Evolutionary conservation across 2,329 filamentous ascomycete genomes (phyloP).

Genomic region (Pleurostoma richardsiae): DNA sequence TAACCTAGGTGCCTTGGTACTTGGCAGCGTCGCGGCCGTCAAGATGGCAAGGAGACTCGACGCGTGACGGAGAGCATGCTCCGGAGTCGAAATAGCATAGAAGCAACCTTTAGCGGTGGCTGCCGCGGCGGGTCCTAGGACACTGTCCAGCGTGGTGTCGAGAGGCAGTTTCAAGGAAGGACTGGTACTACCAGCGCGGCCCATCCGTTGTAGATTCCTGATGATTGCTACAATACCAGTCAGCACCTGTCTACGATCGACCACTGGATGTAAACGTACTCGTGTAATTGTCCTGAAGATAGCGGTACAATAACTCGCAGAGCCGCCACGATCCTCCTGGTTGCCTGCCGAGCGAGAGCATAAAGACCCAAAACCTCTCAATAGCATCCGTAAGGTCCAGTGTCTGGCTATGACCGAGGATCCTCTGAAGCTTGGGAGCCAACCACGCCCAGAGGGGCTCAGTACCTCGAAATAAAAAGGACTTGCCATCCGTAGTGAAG

Average conservation of each 20-base stretch:
- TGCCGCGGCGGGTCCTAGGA: constrained; percentile 12
- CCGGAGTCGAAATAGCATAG: constrained; percentile 31
- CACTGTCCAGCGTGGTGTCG: no score
- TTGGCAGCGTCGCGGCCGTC: constrained; percentile 29
- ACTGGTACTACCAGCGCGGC: no score
- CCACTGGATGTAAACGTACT: constrained; percentile 28
- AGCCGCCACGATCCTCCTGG: constrained; percentile 43
- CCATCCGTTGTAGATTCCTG: background rate
- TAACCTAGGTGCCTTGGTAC: constrained; percentile 4
- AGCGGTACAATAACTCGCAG: constrained; percentile 36
- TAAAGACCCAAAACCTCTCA: constrained; percentile 44
- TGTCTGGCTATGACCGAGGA: constrained; percentile 49
- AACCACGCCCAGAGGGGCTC: constrained; percentile 64
- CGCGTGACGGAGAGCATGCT: constrained; percentile 42
- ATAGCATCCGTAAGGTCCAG: constrained; percentile 43
- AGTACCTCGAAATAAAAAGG: constrained; percentile 45
- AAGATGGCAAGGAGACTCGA: constrained; percentile 37
- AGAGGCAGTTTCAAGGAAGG: no score
- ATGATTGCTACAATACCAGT: constrained; percentile 12
- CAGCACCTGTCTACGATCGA: constrained; percentile 11
- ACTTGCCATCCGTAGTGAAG: constrained; percentile 30
- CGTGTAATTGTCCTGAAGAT: constrained; percentile 42
- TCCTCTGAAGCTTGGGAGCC: constrained; percentile 50
- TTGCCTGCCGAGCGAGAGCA: constrained; percentile 39
- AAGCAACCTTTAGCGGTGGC: constrained; percentile 22